These are phyloP conservation scores for Leccinum pellstonianum DNA, from an alignment of 768 basidiomycete species.

Conservation along the genomic window DNA sequence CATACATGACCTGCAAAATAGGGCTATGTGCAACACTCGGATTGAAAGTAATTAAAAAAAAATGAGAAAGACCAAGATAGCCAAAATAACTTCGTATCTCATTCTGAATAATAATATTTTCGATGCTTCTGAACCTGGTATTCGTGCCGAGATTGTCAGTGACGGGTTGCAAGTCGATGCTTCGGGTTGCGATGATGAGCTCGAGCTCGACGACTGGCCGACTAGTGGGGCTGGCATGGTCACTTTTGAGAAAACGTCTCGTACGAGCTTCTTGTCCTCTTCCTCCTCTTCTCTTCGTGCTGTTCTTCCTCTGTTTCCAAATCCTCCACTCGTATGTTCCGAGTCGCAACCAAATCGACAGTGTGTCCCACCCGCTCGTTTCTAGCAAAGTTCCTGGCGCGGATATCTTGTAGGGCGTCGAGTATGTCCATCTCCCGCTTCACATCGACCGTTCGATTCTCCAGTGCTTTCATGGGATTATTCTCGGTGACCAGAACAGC, in stretches of 20 bases:
- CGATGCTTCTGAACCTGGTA: too few relatives aligned
- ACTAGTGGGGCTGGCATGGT: constrained; percentile 33
- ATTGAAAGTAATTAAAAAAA: too few relatives aligned
- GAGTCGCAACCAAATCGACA: constrained; percentile 59
- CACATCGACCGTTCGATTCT: constrained; percentile 88
- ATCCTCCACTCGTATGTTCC: constrained; percentile 57
- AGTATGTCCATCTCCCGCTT: constrained; percentile 98
- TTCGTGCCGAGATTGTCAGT: constrained; percentile 37
- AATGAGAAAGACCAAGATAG: too few relatives aligned
- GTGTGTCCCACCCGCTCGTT: constrained; percentile 82
- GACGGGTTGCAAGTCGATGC: constrained; percentile 35
- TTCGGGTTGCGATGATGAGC: constrained; percentile 19
- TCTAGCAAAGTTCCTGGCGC: constrained; percentile 73
- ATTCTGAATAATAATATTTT: too few relatives aligned
- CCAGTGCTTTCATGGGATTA: constrained; percentile 95
- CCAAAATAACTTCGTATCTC: too few relatives aligned
- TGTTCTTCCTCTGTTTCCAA: constrained; percentile 77
- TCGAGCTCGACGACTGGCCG: constrained; percentile 25
- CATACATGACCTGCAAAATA: too few relatives aligned
- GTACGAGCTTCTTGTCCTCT: constrained; percentile 90
- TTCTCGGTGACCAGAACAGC: constrained; percentile 51
- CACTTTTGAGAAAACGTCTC: constrained; percentile 82
- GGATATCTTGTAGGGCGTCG: constrained; percentile 91
- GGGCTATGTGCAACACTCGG: too few relatives aligned
- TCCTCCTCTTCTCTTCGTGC: constrained; percentile 70